phyloP scores from a whole-genome alignment of 441 rosid species.

The Gossypium schwendimanii region DNA sequence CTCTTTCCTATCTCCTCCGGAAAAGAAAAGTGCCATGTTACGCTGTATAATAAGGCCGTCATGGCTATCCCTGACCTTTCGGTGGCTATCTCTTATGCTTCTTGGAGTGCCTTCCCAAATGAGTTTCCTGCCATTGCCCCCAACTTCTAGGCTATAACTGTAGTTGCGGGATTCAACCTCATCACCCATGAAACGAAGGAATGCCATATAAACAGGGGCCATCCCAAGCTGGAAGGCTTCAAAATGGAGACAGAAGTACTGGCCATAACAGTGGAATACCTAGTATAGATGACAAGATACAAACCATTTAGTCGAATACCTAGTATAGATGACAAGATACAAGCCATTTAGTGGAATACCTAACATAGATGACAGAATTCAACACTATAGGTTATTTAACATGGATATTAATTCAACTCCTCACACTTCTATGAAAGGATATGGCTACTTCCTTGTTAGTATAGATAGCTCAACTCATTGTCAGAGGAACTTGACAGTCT shows the following conservation, averaged over 20 bases:
- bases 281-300: slow-evolving; percentile 15
- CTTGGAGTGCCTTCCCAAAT: neutral
- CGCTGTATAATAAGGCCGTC: slow-evolving; percentile 87
- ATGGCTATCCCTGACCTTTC: slow-evolving; percentile 88
- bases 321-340: neutral
- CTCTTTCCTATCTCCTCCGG: slow-evolving; percentile 94
- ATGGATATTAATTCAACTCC: neutral
- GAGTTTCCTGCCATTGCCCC: slow-evolving; percentile 17
- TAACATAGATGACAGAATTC: neutral
- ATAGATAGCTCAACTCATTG: neutral
- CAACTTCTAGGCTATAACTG: slow-evolving; percentile 91
- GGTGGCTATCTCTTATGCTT: slow-evolving; percentile 36
- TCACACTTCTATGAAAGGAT: neutral
- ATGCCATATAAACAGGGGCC: slow-evolving; percentile 95
- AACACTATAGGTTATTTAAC: neutral
- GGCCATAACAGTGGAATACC: slow-evolving; percentile 94
- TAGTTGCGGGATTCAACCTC: slow-evolving; percentile 75
- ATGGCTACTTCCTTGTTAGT: neutral
- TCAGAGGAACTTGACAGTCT: neutral
- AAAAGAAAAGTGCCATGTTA: slow-evolving; percentile 92
- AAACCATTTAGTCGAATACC: neutral
- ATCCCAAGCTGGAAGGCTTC: slow-evolving; percentile 96
- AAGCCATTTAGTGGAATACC: neutral
- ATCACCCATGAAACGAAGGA: slow-evolving; percentile 88
- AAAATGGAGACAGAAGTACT: slow-evolving; percentile 88